phyloP scores from a whole-genome alignment of 1,139 yeast genomes.

The Zygosaccharomyces sapae region DNA sequence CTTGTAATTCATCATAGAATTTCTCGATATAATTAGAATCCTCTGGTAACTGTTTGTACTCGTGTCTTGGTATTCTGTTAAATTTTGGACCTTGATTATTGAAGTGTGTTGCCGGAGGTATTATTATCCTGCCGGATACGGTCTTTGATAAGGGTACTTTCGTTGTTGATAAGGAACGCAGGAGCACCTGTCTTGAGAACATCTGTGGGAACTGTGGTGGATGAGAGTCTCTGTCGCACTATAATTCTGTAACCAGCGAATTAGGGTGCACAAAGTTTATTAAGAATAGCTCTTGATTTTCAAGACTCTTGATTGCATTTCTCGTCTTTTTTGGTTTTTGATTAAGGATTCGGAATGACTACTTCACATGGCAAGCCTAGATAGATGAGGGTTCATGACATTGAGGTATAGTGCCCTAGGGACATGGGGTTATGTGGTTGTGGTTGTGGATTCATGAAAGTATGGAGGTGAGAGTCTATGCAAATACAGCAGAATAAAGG shows the following conservation, averaged over 20 bases:
- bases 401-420: no score
- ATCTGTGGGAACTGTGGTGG: not conserved
- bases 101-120: slow-evolving; percentile 24
- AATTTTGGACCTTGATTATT: slow-evolving; percentile 5
- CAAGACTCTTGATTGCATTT: no score
- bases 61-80: slow-evolving; percentile 15
- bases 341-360: not conserved
- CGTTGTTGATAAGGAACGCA: slow-evolving; percentile 10
- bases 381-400: no score
- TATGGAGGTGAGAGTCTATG: no score
- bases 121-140: slow-evolving; percentile 22
- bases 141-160: slow-evolving; percentile 14
- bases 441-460: no score
- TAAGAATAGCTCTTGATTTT: no score
- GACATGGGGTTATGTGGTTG: no score
- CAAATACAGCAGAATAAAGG: no score
- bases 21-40: slow-evolving; percentile 46
- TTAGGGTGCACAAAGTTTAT: no score
- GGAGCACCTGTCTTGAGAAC: slow-evolving; percentile 3
- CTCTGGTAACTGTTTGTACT: slow-evolving; percentile 46
- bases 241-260: no score
- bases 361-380: no score
- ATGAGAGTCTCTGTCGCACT: not conserved
- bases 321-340: not conserved
- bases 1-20: slow-evolving; percentile 40